Percentiles rank a stretch among this genome's conserved stretches.
Evolutionary conservation across 2,329 filamentous ascomycete species (phyloP).

Genomic region (Diaporthe vexans): DNA sequence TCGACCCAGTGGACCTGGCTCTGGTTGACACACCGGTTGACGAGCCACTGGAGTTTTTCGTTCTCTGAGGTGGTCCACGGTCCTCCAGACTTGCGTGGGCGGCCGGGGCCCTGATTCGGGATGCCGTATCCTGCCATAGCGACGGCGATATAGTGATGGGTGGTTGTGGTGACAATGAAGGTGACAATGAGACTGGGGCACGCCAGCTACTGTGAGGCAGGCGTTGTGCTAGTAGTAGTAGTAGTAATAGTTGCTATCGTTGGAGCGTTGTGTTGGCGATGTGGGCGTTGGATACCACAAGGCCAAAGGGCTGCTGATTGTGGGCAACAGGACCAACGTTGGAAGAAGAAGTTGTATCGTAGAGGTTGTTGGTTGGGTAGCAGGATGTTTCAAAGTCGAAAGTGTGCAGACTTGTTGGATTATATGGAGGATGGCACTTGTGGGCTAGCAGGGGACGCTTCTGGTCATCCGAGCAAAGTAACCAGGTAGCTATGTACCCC

Average conservation of each 20-base stretch:
- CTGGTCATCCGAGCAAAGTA: conserved; percentile 9
- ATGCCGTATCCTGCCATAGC: conserved; percentile 11
- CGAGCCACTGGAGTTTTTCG: not conserved
- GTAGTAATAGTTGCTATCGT: not conserved
- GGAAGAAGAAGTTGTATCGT: not conserved
- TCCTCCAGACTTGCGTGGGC: conserved; percentile 24
- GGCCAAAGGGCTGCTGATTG: not conserved
- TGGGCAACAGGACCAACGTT: not conserved
- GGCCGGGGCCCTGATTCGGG: conserved; percentile 7
- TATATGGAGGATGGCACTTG: conserved; percentile 25
- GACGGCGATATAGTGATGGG: not conserved
- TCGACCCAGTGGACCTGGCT: conserved; percentile 79
- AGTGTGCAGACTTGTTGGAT: conserved; percentile 6
- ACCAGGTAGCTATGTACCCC: not conserved
- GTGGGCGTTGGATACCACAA: conserved; percentile 5
- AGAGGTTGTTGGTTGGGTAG: conserved; percentile 16
- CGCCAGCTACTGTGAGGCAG: not conserved
- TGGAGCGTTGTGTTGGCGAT: conserved; percentile 8
- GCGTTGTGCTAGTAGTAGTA: not conserved
- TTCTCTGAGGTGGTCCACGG: conserved; percentile 9
- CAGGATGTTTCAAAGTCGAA: conserved; percentile 31
- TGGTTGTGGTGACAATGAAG: not conserved
- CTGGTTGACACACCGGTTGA: not conserved
- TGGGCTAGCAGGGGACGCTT: conserved; percentile 25
- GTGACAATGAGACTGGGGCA: conserved; percentile 1